Conservation (phyloP, 148 eudicot genomes). For the Silene conica region DNA sequence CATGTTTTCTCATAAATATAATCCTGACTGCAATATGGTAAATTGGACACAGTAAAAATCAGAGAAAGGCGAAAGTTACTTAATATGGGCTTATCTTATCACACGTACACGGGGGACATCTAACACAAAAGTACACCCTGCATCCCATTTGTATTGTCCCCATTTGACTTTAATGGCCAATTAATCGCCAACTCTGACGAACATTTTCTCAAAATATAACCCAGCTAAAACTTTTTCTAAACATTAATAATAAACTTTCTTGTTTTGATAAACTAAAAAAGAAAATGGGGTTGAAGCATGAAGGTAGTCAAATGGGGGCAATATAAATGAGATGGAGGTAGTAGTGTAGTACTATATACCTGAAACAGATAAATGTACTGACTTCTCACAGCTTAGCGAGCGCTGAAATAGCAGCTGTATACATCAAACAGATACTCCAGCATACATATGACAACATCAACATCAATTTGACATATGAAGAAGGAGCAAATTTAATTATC, state of each 20-base stretch:
- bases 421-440: background rate
- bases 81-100: background rate
- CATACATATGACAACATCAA: too few relatives aligned
- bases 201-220: too few relatives aligned
- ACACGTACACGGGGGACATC: background rate
- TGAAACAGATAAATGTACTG: background rate
- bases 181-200: too few relatives aligned
- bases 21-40: background rate
- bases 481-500: too few relatives aligned
- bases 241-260: too few relatives aligned
- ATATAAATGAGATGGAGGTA: background rate
- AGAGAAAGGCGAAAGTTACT: background rate
- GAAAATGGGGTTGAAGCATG: too few relatives aligned
- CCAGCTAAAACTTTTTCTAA: too few relatives aligned
- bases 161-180: background rate
- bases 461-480: too few relatives aligned
- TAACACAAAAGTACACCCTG: background rate
- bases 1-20: constrained; percentile 26
- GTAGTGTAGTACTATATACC: background rate
- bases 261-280: too few relatives aligned
- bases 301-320: too few relatives aligned
- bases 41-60: constrained; percentile 1
- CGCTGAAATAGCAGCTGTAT: constrained; percentile 2
- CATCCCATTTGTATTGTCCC: background rate
- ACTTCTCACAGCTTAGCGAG: constrained; percentile 3